Evolutionary conservation across 2,329 filamentous ascomycete genomes (phyloP).

Genomic region (Hysterium pulicare): DNA sequence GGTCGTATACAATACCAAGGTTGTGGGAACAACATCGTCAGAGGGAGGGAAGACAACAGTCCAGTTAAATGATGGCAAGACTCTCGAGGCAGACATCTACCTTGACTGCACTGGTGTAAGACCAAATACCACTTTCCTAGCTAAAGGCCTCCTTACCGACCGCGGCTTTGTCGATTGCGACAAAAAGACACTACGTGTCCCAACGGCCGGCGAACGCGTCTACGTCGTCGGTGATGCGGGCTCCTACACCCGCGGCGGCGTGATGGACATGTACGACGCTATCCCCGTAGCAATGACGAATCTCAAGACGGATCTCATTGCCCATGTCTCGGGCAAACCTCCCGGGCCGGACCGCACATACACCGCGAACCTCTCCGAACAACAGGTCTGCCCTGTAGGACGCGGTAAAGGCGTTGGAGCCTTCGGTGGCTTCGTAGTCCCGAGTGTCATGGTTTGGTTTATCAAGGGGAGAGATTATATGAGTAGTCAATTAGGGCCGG

Average conservation of each 20-base stretch:
- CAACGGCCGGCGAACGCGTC: slow-evolving; percentile 43
- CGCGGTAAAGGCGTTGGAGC: slow-evolving; percentile 37
- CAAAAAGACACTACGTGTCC: slow-evolving; percentile 43
- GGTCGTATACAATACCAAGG: slow-evolving; percentile 39
- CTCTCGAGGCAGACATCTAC: slow-evolving; percentile 49
- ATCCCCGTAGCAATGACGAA: slow-evolving; percentile 44
- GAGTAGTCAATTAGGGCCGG: slow-evolving; percentile 21
- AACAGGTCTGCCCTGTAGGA: slow-evolving; percentile 35
- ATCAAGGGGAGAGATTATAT: slow-evolving; percentile 46
- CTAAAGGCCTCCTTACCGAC: slow-evolving; percentile 43
- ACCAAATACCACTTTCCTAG: slow-evolving; percentile 54
- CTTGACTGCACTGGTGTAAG: slow-evolving; percentile 51
- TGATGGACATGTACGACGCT: slow-evolving; percentile 39
- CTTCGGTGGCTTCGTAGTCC: slow-evolving; percentile 36
- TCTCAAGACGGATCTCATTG: slow-evolving; percentile 47
- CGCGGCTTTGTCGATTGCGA: slow-evolving; percentile 51
- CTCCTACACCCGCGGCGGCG: slow-evolving; percentile 40
- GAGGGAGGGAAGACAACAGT: slow-evolving; percentile 42
- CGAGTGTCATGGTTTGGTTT: slow-evolving; percentile 40
- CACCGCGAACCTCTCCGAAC: slow-evolving; percentile 29
- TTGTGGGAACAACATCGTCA: slow-evolving; percentile 23
- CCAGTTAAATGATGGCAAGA: slow-evolving; percentile 42
- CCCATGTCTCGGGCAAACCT: slow-evolving; percentile 22
- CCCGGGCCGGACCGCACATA: slow-evolving; percentile 30
- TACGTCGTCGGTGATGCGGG: slow-evolving; percentile 50